A percentile compares a stretch with the other conserved stretches of the same genome.
phyloP scores from a whole-genome alignment of 768 basidiomycete genomes.

The Serendipita sp. region DNA sequence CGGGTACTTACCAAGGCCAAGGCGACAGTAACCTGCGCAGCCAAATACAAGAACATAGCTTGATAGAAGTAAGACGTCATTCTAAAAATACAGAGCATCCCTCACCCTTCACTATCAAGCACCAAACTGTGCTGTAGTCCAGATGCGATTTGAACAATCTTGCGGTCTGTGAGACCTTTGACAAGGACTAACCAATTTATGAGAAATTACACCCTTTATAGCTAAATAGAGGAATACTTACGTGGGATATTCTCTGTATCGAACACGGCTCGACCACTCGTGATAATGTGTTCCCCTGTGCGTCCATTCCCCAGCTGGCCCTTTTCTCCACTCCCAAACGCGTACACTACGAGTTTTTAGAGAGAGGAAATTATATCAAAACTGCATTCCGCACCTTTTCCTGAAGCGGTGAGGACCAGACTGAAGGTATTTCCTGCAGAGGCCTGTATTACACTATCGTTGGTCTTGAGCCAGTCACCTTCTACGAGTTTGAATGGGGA shows the following conservation, averaged over 20 bases:
- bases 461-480: slow-evolving; percentile 36
- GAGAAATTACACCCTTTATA: background rate
- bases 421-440: slow-evolving; percentile 77
- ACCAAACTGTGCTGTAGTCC: slow-evolving; percentile 82
- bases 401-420: slow-evolving; percentile 63
- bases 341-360: slow-evolving; percentile 41
- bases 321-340: slow-evolving; percentile 82
- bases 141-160: slow-evolving; percentile 65
- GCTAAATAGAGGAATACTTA: slow-evolving; percentile 19
- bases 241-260: slow-evolving; percentile 62
- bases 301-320: slow-evolving; percentile 88
- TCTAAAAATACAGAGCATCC: background rate
- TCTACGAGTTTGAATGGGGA: slow-evolving; percentile 46
- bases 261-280: slow-evolving; percentile 68
- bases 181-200: slow-evolving; percentile 38
- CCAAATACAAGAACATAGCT: slow-evolving; percentile 77
- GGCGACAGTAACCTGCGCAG: slow-evolving; percentile 79
- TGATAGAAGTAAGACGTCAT: background rate
- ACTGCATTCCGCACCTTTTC: slow-evolving; percentile 38
- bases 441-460: slow-evolving; percentile 51
- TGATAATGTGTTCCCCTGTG: slow-evolving; percentile 81
- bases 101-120: slow-evolving; percentile 58
- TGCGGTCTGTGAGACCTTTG: slow-evolving; percentile 58
- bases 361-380: too few relatives aligned
- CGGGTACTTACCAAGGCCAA: slow-evolving; percentile 41